Base-by-base conservation (phyloP, 176 grass and related monocot species). In the Guadua angustifolia region DNA sequence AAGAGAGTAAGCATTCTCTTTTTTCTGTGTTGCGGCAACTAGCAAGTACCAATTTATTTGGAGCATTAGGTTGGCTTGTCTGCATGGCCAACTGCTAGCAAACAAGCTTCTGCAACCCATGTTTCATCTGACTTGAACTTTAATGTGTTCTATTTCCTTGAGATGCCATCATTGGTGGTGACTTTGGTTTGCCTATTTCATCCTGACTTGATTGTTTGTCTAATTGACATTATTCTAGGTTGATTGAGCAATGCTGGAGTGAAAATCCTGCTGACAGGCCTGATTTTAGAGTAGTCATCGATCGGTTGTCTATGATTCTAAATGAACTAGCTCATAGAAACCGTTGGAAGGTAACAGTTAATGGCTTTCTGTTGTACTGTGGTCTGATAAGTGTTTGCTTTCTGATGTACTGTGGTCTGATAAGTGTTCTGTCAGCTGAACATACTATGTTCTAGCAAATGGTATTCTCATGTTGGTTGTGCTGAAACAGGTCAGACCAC, bases 171-270 rank as follows among this genome's bases (percentile, higher is more conserved):
- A 24, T 18, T 18, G n/a, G 42, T 77, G 5, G 12, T 71, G 44
- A 22, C n/a, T 66, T 66, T 84, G n/a, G 22, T 88, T 81, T 24
- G 5, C 57, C 21, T 59, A 68, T 85, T 71, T 77, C 12, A 52
- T 33, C 33, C 33, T 74, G 45, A 66, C 26, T 46, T 75, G 35
- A 72, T 81, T 73, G 39, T 5, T 17, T 72, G 9, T 21, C n/a
- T 4, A 55, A 16, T 78, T 35, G 15, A 77, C 8, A 74, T 24
- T 85, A 38, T 67, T 79, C 51, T 57, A 99, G 96, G 93, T 86
- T 99, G 80, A 99, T 99, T 83, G 93, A 95, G 46, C 61, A 94
- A 74, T 99, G 89, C 88, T 99, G 96, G 96, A 99, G 88, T 21
- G 89, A 99, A 73, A 90, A 94, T 86, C 93, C 96, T 80, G 74